phyloP scores from a whole-genome alignment of 768 basidiomycete genomes.

The Melanogaster broomeanus region DNA sequence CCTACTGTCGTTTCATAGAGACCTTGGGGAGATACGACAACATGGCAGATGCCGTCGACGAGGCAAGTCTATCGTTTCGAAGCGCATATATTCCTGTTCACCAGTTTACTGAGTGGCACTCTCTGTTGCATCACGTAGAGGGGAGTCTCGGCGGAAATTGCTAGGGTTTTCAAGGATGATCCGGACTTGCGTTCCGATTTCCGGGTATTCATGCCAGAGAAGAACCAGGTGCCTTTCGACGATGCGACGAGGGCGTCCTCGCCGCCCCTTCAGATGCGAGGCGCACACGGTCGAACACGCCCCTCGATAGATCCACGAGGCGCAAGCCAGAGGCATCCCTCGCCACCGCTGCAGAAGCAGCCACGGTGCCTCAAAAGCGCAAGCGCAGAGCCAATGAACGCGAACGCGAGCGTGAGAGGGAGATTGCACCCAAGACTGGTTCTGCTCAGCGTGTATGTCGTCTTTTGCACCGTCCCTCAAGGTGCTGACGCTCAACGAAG shows the following conservation, averaged over 20 bases:
- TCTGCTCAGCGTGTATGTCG: slow-evolving; percentile 27
- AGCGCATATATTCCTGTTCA: background rate
- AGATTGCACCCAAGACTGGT: slow-evolving; percentile 24
- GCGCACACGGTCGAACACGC: slow-evolving; percentile 38
- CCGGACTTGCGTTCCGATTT: slow-evolving; percentile 76
- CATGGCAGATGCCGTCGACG: slow-evolving; percentile 59
- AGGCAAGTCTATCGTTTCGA: slow-evolving; percentile 43
- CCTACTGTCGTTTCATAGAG: slow-evolving; percentile 77
- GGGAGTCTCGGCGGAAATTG: slow-evolving; percentile 70
- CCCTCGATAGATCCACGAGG: slow-evolving; percentile 39
- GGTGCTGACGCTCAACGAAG: slow-evolving; percentile 13
- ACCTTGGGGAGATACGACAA: slow-evolving; percentile 68
- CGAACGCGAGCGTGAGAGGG: slow-evolving; percentile 43
- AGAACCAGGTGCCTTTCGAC: slow-evolving; percentile 50
- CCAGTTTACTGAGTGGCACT: background rate
- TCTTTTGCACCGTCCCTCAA: background rate
- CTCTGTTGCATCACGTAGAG: slow-evolving; percentile 40
- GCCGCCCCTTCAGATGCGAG: slow-evolving; percentile 26
- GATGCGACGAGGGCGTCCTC: slow-evolving; percentile 38
- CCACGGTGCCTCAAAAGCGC: slow-evolving; percentile 62
- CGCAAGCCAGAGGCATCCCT: slow-evolving; percentile 49
- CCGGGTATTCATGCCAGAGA: slow-evolving; percentile 71
- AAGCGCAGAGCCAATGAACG: slow-evolving; percentile 66
- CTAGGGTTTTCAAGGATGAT: slow-evolving; percentile 70
- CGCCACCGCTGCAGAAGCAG: slow-evolving; percentile 36